Evolutionary conservation across 176 grass and related monocot species (phyloP).

Genomic region (Elaeis guineensis): DNA sequence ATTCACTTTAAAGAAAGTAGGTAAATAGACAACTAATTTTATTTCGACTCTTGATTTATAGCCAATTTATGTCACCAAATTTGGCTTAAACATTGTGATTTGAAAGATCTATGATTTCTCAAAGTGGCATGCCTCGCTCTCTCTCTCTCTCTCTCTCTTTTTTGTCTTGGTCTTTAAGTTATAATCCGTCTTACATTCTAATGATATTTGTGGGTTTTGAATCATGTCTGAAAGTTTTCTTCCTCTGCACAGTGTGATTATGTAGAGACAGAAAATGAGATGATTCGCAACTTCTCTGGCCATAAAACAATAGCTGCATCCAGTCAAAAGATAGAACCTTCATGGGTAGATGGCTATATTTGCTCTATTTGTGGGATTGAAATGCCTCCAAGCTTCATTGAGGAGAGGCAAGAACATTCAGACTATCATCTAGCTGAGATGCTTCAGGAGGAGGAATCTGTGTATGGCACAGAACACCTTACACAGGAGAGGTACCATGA

Average conservation of each 20-base stretch:
- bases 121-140: too few relatives aligned
- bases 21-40: too few relatives aligned
- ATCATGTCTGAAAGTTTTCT: background rate
- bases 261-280: slow-evolving; percentile 8
- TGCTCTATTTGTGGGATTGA: slow-evolving; percentile 80
- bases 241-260: slow-evolving; percentile 20
- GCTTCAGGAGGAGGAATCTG: slow-evolving; percentile 62
- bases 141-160: too few relatives aligned
- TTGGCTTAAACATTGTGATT: too few relatives aligned
- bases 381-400: slow-evolving; percentile 57
- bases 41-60: too few relatives aligned
- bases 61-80: too few relatives aligned
- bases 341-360: slow-evolving; percentile 69
- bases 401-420: slow-evolving; percentile 82
- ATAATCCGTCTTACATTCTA: too few relatives aligned
- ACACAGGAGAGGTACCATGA: slow-evolving; percentile 35
- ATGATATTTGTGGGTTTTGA: too few relatives aligned
- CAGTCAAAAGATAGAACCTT: slow-evolving; percentile 23
- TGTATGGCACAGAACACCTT: slow-evolving; percentile 2
- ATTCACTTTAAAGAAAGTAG: too few relatives aligned
- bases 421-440: slow-evolving; percentile 75
- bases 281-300: background rate
- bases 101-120: too few relatives aligned
- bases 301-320: slow-evolving; percentile 14
- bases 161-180: too few relatives aligned